Evolutionary conservation across 2,329 filamentous ascomycete genomes (phyloP).

Genomic region (Alternaria sp.): DNA sequence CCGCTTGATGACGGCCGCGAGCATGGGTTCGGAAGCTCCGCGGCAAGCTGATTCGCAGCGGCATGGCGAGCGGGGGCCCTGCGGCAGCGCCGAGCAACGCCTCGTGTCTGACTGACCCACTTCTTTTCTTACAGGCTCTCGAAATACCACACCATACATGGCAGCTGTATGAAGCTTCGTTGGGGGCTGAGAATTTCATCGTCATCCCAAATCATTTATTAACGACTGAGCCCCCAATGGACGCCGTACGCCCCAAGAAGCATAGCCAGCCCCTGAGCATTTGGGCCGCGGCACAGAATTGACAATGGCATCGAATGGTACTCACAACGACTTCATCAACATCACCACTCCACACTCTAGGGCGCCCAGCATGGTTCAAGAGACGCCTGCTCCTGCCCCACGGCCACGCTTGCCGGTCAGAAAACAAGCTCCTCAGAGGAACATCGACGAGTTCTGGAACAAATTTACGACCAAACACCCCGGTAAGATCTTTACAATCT

Average conservation of each 20-base stretch:
- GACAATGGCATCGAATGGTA: constrained; percentile 46
- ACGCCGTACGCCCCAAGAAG: constrained; percentile 22
- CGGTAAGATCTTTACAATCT: constrained; percentile 73
- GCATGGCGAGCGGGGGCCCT: constrained; percentile 31
- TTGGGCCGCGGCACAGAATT: constrained; percentile 22
- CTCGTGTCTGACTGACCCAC: constrained; percentile 43
- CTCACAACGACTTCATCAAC: constrained; percentile 47
- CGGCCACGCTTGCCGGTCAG: constrained; percentile 43
- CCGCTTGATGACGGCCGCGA: constrained; percentile 30
- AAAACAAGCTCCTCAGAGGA: constrained; percentile 68
- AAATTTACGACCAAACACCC: constrained; percentile 72
- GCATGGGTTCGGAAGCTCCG: constrained; percentile 23
- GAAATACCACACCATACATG: constrained; percentile 37
- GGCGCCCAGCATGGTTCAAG: constrained; percentile 46
- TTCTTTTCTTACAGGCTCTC: constrained; percentile 41
- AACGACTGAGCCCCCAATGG: constrained; percentile 37
- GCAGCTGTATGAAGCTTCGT: constrained; percentile 31
- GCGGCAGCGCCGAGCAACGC: constrained; percentile 40
- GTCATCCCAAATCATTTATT: constrained; percentile 30
- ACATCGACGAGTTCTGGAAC: constrained; percentile 75
- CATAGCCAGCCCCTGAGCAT: constrained; percentile 24
- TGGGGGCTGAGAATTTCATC: constrained; percentile 40
- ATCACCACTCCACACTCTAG: constrained; percentile 45
- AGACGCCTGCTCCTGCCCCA: constrained; percentile 21
- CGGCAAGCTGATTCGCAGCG: constrained; percentile 30